Percentiles rank a stretch among this genome's conserved stretches.
phyloP scores from a whole-genome alignment of 1,284 basidiomycete species.

The Puccinia brachypodii region DNA sequence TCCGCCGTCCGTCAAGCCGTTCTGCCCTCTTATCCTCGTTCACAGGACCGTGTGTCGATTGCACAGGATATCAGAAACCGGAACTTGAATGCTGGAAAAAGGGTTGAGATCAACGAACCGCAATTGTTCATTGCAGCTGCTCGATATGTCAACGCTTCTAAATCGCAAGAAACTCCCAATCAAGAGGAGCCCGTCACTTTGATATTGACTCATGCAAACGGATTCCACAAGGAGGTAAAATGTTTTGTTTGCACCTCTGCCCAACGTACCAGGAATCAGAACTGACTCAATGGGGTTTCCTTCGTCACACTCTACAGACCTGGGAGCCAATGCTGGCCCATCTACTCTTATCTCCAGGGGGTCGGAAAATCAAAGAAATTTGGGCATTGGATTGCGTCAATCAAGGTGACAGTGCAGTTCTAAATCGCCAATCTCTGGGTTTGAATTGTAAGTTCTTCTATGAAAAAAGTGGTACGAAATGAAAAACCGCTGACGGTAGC shows the following conservation, averaged over 20 bases:
- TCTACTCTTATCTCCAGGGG: constrained; percentile 56
- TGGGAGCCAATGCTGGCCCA: constrained; percentile 67
- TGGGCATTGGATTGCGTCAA: constrained; percentile 76
- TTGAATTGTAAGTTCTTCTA: constrained; percentile 53
- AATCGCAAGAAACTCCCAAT: constrained; percentile 50
- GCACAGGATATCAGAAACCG: constrained; percentile 42
- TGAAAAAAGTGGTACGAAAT: no score
- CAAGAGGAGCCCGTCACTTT: constrained; percentile 63
- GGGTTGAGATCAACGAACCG: constrained; percentile 62
- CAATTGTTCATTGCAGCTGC: constrained; percentile 64
- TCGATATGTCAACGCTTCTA: constrained; percentile 46
- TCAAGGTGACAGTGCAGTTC: constrained; percentile 70
- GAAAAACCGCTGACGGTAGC: no score
- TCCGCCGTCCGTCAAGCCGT: constrained; percentile 50
- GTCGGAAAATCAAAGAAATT: constrained; percentile 66
- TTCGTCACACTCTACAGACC: constrained; percentile 60
- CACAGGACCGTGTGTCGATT: constrained; percentile 51
- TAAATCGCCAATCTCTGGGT: constrained; percentile 65
- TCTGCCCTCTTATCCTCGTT: not conserved
- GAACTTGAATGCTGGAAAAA: constrained; percentile 46
- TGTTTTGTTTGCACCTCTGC: not conserved
- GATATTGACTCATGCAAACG: constrained; percentile 74
- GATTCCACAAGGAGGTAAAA: constrained; percentile 74
- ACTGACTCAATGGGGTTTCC: not conserved
- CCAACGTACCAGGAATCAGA: not conserved